These are phyloP conservation scores for Sporothrix globosa DNA, from an alignment of 2,329 filamentous ascomycete species.

Conservation along the genomic window DNA sequence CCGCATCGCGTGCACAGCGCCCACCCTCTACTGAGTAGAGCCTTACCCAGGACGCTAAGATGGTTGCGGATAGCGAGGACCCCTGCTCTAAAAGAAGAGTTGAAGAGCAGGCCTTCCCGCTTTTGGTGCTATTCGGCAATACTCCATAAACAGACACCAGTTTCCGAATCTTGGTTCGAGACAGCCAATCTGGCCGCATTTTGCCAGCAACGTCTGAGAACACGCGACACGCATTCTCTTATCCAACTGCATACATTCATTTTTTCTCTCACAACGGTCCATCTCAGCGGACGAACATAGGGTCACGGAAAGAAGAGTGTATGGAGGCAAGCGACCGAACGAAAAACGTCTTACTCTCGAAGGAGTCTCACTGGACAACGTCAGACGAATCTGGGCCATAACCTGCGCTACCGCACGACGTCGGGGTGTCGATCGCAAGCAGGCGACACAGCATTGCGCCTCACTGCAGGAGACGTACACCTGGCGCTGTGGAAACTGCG, in stretches of 20 bases:
- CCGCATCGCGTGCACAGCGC: neutral
- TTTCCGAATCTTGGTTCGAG: neutral
- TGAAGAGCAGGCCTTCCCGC: slow-evolving; percentile 16
- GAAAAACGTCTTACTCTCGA: neutral
- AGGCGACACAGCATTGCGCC: neutral
- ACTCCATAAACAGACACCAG: neutral
- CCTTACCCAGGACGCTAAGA: slow-evolving; percentile 16
- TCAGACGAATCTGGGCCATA: neutral
- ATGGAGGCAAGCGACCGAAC: neutral
- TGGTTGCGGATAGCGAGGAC: slow-evolving; percentile 6
- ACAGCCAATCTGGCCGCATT: slow-evolving; percentile 26
- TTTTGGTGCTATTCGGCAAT: slow-evolving; percentile 26
- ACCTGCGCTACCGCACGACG: neutral
- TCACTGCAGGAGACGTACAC: slow-evolving; percentile 1
- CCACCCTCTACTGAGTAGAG: no score
- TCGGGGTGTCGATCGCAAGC: slow-evolving; percentile 12
- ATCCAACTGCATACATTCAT: neutral
- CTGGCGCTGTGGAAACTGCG: neutral
- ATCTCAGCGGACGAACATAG: neutral
- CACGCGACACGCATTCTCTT: neutral
- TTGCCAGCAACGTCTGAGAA: neutral
- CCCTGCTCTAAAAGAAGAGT: neutral
- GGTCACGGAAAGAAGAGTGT: neutral
- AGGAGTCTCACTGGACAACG: slow-evolving; percentile 1
- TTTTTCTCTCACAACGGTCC: neutral